phyloP scores from a whole-genome alignment of 108 stramenopile genomes.

The Epithemia pelagica region DNA sequence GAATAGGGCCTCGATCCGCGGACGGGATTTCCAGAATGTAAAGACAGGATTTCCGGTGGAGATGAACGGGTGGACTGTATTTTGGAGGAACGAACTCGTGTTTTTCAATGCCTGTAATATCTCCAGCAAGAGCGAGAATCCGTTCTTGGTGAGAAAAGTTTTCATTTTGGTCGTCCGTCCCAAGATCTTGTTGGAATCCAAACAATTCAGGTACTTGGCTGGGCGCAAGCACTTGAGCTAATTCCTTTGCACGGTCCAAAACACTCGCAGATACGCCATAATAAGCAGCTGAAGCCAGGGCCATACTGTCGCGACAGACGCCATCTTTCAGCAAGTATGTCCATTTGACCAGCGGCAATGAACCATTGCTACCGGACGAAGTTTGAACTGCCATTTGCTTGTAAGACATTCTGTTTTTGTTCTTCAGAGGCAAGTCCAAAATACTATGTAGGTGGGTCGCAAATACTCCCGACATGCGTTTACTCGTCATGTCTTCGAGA shows the following conservation, averaged over 20 bases:
- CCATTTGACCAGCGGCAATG: conserved; percentile 27
- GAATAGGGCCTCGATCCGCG: conserved; percentile 11
- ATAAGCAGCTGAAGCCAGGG: conserved; percentile 71
- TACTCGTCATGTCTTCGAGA: conserved; percentile 65
- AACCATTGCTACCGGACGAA: not conserved
- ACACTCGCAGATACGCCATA: conserved; percentile 72
- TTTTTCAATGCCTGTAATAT: conserved; percentile 4
- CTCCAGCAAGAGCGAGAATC: conserved; percentile 22
- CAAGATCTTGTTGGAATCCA: conserved; percentile 5
- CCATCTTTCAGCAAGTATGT: conserved; percentile 82
- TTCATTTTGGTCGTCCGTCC: not conserved
- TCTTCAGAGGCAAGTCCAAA: conserved; percentile 42
- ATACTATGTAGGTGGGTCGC: conserved; percentile 75
- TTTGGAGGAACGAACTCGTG: conserved; percentile 37
- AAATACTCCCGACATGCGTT: conserved; percentile 75
- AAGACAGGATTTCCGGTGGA: conserved; percentile 73
- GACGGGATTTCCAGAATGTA: conserved; percentile 61
- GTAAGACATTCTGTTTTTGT: conserved; percentile 12
- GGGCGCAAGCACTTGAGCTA: conserved; percentile 11
- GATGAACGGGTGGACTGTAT: conserved; percentile 49
- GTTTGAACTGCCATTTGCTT: conserved; percentile 36
- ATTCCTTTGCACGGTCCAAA: conserved; percentile 59
- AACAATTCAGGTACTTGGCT: not conserved
- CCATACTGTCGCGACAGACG: conserved; percentile 77
- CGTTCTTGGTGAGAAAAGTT: conserved; percentile 3